phyloP scores from a whole-genome alignment of 257 asterid genomes.

The Nicotiana sylvestris region DNA sequence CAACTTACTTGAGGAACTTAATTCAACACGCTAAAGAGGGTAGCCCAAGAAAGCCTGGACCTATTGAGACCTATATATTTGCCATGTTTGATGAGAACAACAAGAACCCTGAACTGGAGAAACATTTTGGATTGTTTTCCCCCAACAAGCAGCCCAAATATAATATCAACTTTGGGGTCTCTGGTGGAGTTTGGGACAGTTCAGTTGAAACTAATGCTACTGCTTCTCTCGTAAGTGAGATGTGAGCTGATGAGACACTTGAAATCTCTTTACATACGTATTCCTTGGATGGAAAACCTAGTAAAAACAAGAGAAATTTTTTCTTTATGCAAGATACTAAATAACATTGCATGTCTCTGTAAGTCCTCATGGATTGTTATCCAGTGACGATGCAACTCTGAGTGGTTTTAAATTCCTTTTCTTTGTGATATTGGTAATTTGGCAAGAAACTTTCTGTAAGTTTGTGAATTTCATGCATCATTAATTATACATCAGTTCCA shows the following conservation, averaged over 20 bases:
- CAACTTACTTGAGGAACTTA: constrained; percentile 26
- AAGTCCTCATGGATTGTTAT: neutral
- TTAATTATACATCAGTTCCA: too few relatives aligned
- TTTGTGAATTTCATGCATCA: too few relatives aligned
- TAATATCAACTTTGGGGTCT: neutral
- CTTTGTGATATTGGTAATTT: too few relatives aligned
- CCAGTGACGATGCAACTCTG: neutral
- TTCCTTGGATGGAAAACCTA: neutral
- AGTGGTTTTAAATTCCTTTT: neutral
- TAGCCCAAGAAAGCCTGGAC: constrained; percentile 18
- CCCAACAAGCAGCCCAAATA: constrained; percentile 28
- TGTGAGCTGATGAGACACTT: too few relatives aligned
- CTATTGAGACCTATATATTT: constrained; percentile 27
- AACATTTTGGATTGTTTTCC: constrained; percentile 34
- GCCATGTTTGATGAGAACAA: constrained; percentile 34
- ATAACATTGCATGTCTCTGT: neutral
- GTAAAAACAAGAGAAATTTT: neutral
- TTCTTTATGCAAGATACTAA: neutral
- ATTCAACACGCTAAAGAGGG: constrained; percentile 20
- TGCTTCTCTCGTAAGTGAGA: too few relatives aligned
- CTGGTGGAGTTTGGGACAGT: too few relatives aligned
- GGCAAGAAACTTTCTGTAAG: too few relatives aligned
- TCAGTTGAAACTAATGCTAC: too few relatives aligned
- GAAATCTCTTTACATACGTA: neutral
- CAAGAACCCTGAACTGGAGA: constrained; percentile 33